Percentiles rank a stretch among this genome's conserved stretches.
Conservation (phyloP, 495 filamentous ascomycete genomes). For the Penicillium longicatenatum region DNA sequence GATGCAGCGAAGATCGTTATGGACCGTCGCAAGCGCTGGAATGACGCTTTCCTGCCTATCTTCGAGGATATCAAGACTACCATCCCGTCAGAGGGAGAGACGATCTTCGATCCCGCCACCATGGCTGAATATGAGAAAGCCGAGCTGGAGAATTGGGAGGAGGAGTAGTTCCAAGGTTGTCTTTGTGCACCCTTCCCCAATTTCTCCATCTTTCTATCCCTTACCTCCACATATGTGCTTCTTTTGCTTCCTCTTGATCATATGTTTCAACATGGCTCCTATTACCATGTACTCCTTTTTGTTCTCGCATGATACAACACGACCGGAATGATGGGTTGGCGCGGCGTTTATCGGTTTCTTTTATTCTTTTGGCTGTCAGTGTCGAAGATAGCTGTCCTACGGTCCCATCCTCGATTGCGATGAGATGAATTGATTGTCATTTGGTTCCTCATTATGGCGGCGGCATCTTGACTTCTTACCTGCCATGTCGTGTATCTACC, state of each 20-base stretch:
- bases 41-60: slow-evolving; percentile 80
- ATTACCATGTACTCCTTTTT: background rate
- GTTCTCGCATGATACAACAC: slow-evolving; percentile 19
- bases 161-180: slow-evolving; percentile 42
- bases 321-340: slow-evolving; percentile 24
- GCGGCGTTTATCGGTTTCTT: slow-evolving; percentile 18
- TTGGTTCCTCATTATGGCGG: background rate
- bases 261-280: background rate
- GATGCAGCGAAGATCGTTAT: slow-evolving; percentile 87
- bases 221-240: background rate
- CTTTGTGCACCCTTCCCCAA: background rate
- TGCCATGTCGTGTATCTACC: background rate
- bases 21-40: slow-evolving; percentile 86
- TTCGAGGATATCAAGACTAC: slow-evolving; percentile 73
- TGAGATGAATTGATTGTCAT: background rate
- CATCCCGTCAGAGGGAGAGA: slow-evolving; percentile 55
- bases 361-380: background rate
- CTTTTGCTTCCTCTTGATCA: background rate
- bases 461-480: background rate
- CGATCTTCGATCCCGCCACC: slow-evolving; percentile 63
- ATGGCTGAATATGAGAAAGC: slow-evolving; percentile 63
- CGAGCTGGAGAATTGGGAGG: slow-evolving; percentile 77
- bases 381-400: background rate
- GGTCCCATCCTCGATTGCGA: background rate
- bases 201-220: slow-evolving; percentile 1